These are phyloP conservation scores for Chrysanthemum makinoi DNA, from an alignment of 129 eudicot genomes.

Conservation along the genomic window DNA sequence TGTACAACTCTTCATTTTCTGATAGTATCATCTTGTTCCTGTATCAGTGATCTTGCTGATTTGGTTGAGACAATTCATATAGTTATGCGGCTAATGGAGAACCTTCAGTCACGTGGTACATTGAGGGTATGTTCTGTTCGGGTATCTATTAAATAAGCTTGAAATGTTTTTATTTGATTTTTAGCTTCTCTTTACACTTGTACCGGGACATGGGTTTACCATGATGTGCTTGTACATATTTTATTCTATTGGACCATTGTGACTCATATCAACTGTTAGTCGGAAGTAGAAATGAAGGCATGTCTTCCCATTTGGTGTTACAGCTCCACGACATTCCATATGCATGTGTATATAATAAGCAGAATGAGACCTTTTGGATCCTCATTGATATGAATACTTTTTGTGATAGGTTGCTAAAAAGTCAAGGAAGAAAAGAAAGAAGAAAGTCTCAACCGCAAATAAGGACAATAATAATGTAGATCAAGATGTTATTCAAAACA, in stretches of 20 bases:
- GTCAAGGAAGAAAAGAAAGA: constrained; percentile 59
- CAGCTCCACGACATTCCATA: not conserved
- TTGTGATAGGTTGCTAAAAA: constrained; percentile 70
- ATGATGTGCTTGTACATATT: constrained; percentile 15
- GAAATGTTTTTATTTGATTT: not conserved
- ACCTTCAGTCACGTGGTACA: constrained; percentile 86
- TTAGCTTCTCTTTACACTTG: constrained; percentile 3
- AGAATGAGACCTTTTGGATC: constrained; percentile 5
- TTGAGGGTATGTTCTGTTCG: constrained; percentile 64
- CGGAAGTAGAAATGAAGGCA: not conserved
- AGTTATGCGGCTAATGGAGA: constrained; percentile 77
- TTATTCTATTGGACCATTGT: not conserved
- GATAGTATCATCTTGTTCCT: constrained; percentile 26
- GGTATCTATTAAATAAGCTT: constrained; percentile 5
- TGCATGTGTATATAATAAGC: not conserved
- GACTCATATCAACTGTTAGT: not conserved
- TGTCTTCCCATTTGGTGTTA: constrained; percentile 1
- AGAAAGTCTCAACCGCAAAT: constrained; percentile 39
- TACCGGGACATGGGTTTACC: constrained; percentile 5
- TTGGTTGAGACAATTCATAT: constrained; percentile 79
- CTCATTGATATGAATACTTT: constrained; percentile 7
- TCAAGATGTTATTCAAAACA: constrained; percentile 25
- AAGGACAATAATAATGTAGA: constrained; percentile 45
- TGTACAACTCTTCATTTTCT: constrained; percentile 10
- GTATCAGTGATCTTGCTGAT: constrained; percentile 83